Evolutionary conservation across 306 rosid genomes (phyloP).

Genomic region (Dryas drummondii): DNA sequence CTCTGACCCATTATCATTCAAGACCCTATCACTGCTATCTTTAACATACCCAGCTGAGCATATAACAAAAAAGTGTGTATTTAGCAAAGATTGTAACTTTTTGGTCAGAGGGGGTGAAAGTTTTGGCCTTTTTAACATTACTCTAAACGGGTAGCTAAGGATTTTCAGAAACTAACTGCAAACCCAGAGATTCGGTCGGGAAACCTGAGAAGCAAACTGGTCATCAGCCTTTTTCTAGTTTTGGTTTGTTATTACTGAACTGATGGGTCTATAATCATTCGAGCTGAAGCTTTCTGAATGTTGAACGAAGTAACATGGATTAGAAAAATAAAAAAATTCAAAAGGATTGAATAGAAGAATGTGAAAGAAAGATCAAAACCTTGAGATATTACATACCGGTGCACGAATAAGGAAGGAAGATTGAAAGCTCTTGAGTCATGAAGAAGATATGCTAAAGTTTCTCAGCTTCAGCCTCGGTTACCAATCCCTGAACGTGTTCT

Average conservation of each 20-base stretch:
- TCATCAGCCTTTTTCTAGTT: not conserved
- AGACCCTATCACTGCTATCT: constrained; percentile 11
- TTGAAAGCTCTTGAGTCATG: not conserved
- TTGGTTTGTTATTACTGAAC: no score
- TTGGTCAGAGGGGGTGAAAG: constrained; percentile 26
- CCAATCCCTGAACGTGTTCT: not conserved
- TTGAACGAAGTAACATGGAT: not conserved
- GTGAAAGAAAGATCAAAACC: not conserved
- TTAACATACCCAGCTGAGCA: constrained; percentile 38
- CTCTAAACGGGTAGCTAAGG: not conserved
- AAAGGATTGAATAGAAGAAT: not conserved
- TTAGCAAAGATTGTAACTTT: constrained; percentile 38
- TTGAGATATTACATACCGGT: not conserved
- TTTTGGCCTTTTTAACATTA: constrained; percentile 48
- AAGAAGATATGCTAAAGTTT: not conserved
- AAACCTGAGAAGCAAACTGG: not conserved
- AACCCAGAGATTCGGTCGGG: not conserved
- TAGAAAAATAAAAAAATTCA: not conserved
- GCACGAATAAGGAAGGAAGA: not conserved
- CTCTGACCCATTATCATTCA: constrained; percentile 35
- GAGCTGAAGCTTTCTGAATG: not conserved
- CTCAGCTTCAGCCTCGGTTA: not conserved
- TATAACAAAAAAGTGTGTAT: constrained; percentile 37
- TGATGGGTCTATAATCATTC: not conserved
- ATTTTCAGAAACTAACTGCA: constrained; percentile 1